Evolutionary conservation across 345 rosid species (phyloP).

Genomic region (Hibiscus syriacus): DNA sequence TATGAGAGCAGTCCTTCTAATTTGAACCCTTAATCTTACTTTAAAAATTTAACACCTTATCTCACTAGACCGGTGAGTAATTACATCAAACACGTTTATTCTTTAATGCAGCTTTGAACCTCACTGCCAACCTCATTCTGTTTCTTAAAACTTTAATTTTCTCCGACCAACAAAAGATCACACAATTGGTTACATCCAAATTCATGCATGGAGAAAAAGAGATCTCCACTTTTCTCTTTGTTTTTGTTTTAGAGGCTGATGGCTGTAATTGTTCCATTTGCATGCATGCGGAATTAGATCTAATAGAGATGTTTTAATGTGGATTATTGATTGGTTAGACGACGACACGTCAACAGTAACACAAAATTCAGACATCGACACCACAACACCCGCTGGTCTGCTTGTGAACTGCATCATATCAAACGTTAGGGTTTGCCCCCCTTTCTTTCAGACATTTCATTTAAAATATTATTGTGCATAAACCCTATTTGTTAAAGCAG

Average conservation of each 20-base stretch:
- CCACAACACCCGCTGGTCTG: background rate
- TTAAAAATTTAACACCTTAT: no score
- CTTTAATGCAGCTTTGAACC: background rate
- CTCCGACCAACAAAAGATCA: no score
- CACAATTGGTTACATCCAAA: background rate
- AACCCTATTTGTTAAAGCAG: background rate
- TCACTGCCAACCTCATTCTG: background rate
- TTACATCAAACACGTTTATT: no score
- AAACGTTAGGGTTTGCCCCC: background rate
- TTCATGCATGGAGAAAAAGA: background rate
- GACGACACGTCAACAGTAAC: background rate
- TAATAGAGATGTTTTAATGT: background rate
- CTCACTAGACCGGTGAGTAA: no score
- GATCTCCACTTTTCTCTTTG: background rate
- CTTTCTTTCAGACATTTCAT: background rate
- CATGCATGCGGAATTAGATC: background rate
- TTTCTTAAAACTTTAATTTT: background rate
- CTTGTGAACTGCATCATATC: background rate
- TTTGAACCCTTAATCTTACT: no score
- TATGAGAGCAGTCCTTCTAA: no score
- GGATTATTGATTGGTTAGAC: background rate
- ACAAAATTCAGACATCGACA: background rate
- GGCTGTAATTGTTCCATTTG: background rate
- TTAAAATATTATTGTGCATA: background rate
- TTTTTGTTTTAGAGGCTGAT: background rate